Percentiles rank a stretch among this genome's conserved stretches.
phyloP scores from a whole-genome alignment of 108 stramenopile genomes.

The Cyclostephanos invisitatus region DNA sequence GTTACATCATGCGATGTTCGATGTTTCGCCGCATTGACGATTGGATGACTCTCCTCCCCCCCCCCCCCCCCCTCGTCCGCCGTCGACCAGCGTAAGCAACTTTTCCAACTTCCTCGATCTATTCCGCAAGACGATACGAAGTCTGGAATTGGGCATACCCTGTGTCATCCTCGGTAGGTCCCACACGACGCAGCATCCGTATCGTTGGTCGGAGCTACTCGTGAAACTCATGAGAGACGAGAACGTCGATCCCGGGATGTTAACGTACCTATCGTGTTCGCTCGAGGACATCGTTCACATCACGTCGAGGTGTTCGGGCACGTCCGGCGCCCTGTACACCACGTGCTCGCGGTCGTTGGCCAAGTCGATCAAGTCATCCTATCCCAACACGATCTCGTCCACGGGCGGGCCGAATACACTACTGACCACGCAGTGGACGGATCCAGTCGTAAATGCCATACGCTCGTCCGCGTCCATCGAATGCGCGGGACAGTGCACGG shows the following conservation, averaged over 20 bases:
- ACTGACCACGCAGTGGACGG: conserved; percentile 62
- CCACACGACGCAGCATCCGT: conserved; percentile 79
- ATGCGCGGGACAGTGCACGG: conserved; percentile 87
- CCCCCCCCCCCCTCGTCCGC: not conserved
- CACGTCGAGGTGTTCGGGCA: conserved; percentile 44
- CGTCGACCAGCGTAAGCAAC: conserved; percentile 60
- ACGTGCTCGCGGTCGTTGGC: conserved; percentile 77
- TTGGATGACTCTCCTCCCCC: not conserved
- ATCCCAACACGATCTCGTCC: conserved; percentile 73
- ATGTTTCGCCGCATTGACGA: not conserved
- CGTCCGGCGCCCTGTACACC: conserved; percentile 74
- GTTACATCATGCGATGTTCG: too few species aligned
- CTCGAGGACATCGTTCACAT: conserved; percentile 77
- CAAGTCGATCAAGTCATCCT: conserved; percentile 58
- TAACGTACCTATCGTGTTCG: conserved; percentile 71
- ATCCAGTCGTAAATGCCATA: conserved; percentile 63
- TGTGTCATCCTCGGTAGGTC: conserved; percentile 71
- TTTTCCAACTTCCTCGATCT: conserved; percentile 90
- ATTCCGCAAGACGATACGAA: conserved; percentile 78
- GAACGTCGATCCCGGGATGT: conserved; percentile 69
- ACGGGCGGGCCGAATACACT: conserved; percentile 92
- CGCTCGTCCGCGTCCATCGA: conserved; percentile 80
- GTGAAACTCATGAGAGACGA: conserved; percentile 57
- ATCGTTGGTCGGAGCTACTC: conserved; percentile 74
- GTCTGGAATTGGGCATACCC: conserved; percentile 82